Evolutionary conservation across 495 filamentous ascomycete genomes (phyloP).

Genomic region (Extremus antarcticus): DNA sequence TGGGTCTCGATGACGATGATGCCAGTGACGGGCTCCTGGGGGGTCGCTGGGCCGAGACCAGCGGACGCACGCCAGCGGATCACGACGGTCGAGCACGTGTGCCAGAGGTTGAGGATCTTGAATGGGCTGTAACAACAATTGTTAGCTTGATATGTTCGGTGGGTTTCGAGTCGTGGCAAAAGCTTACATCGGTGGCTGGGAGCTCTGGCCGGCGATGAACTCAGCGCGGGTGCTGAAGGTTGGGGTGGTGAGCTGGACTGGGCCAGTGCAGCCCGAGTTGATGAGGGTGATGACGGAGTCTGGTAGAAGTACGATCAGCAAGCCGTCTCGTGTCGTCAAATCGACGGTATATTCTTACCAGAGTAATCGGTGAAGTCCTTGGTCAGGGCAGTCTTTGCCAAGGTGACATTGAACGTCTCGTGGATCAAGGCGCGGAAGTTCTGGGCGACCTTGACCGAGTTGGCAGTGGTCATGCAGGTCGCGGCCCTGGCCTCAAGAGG

Average conservation of each 20-base stretch:
- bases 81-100: slow-evolving; percentile 19
- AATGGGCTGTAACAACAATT: too few relatives aligned
- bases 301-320: too few relatives aligned
- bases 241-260: slow-evolving; percentile 2
- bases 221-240: slow-evolving; percentile 14
- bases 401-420: slow-evolving; percentile 2
- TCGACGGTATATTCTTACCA: not conserved
- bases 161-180: too few relatives aligned
- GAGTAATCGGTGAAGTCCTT: slow-evolving; percentile 12
- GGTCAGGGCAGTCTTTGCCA: slow-evolving; percentile 7
- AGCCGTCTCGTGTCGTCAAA: too few relatives aligned
- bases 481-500: not conserved
- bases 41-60: not conserved
- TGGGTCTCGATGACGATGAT: slow-evolving; percentile 19
- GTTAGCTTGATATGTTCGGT: too few relatives aligned
- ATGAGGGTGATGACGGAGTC: slow-evolving; percentile 15
- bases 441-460: slow-evolving; percentile 9
- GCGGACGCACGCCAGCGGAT: slow-evolving; percentile 13
- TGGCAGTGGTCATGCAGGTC: slow-evolving; percentile 11
- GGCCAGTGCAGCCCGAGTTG: slow-evolving; percentile 14
- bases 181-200: slow-evolving; percentile 8
- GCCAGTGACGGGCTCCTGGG: slow-evolving; percentile 14
- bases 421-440: slow-evolving; percentile 13
- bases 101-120: slow-evolving; percentile 11
- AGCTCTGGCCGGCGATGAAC: slow-evolving; percentile 7